Percentiles rank a stretch among this genome's conserved stretches.
Evolutionary conservation across 1,284 basidiomycete genomes (phyloP).

Genomic region (Cryptococcus hybrid): DNA sequence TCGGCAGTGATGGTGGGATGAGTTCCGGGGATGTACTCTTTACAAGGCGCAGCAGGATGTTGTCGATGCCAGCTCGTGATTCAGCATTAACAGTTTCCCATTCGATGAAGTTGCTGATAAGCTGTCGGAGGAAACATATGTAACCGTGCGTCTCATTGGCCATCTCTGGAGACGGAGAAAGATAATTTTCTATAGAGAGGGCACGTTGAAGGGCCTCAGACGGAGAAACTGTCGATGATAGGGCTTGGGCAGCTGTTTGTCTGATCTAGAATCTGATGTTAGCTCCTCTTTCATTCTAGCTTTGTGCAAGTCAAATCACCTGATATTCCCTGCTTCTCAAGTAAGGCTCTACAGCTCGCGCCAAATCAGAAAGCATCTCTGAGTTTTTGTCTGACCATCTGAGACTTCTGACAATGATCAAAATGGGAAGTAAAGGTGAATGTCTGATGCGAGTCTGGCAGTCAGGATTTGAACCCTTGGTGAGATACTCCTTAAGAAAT

Average conservation of each 20-base stretch:
- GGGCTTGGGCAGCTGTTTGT: conserved; percentile 42
- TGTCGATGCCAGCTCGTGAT: conserved; percentile 12
- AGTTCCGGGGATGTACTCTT: conserved; percentile 2
- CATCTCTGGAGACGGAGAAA: conserved; percentile 1
- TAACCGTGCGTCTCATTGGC: conserved; percentile 37
- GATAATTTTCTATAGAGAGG: conserved; percentile 1
- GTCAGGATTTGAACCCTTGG: neutral
- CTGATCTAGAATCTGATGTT: conserved; percentile 26
- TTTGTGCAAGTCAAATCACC: conserved; percentile 11
- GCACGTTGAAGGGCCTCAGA: conserved; percentile 19
- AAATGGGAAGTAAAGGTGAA: conserved; percentile 43
- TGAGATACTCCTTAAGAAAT: conserved; percentile 24
- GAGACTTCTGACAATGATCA: conserved; percentile 44
- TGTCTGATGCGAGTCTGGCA: conserved; percentile 12
- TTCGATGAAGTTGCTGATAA: conserved; percentile 31
- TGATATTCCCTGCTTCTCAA: conserved; percentile 37
- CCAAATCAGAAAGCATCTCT: conserved; percentile 22
- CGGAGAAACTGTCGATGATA: conserved; percentile 36
- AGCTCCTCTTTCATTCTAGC: neutral
- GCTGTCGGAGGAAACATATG: conserved; percentile 26
- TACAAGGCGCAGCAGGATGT: conserved; percentile 4
- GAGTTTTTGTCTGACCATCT: conserved; percentile 27
- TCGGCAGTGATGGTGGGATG: conserved; percentile 12
- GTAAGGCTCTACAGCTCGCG: conserved; percentile 22
- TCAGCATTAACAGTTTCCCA: conserved; percentile 12